Percentiles rank a stretch among this genome's conserved stretches.
Evolutionary conservation across 73 alveolate species (phyloP).

Genomic region (Vitrella brassicaformis): DNA sequence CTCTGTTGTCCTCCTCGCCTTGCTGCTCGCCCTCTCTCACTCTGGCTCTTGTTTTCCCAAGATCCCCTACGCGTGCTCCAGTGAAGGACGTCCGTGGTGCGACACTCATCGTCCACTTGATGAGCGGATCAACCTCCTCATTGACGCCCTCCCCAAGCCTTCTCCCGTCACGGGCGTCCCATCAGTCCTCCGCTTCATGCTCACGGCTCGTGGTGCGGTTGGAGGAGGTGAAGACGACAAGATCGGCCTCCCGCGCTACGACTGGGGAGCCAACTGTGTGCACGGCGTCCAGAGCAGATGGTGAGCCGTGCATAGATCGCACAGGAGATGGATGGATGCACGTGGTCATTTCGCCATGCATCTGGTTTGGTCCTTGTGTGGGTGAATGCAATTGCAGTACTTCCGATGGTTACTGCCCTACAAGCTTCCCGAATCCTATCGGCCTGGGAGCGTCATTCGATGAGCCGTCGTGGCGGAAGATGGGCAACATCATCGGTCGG

Average conservation of each 20-base stretch:
- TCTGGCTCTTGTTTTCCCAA: too few relatives aligned
- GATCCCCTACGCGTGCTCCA: too few relatives aligned
- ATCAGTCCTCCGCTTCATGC: not conserved
- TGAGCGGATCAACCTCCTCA: conserved; percentile 3
- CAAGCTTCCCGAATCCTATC: conserved; percentile 3
- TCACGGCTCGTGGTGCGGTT: too few relatives aligned
- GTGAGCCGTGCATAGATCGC: too few relatives aligned
- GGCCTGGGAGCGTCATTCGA: conserved; percentile 6
- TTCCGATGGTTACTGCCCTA: too few relatives aligned
- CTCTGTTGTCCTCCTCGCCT: too few relatives aligned
- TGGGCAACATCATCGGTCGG: conserved; percentile 13
- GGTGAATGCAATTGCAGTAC: too few relatives aligned
- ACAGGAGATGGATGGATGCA: too few relatives aligned
- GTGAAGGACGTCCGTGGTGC: too few relatives aligned
- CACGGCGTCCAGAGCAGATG: conserved; percentile 10
- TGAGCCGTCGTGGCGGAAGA: not conserved
- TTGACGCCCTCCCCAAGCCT: not conserved
- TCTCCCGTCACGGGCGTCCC: not conserved
- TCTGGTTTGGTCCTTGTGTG: too few relatives aligned
- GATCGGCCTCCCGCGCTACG: conserved; percentile 5
- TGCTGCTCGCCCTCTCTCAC: too few relatives aligned
- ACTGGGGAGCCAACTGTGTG: conserved; percentile 14
- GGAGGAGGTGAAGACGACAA: not conserved
- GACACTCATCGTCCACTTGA: not conserved
- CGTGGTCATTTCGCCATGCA: too few relatives aligned